Evolutionary conservation across 2,329 filamentous ascomycete genomes (phyloP), one percentile per base, ranked within the genome.

Genomic region (Magnaporthiopsis poae): DNA sequence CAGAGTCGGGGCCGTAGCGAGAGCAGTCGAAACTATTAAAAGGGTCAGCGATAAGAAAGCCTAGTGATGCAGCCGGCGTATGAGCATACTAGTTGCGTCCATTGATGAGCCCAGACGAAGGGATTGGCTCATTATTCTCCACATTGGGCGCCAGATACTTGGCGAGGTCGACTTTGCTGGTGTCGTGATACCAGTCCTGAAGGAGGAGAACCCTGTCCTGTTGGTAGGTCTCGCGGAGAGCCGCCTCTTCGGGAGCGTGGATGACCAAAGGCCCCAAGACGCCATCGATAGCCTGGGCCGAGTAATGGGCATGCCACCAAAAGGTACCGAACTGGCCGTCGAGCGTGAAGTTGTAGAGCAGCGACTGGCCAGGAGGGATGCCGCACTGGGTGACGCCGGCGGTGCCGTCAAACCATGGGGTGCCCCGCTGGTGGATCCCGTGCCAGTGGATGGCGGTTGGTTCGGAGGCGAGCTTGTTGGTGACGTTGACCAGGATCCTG

Each of bases 131-230:
- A 0, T 86, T 84, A 31, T 81, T 81, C 62, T 81, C 80, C 78
- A 84, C 70, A 78, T 87, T 75, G 0, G 80, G 77, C 1, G 74
- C 81, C 60, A 89, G 80, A 68, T 88, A 87, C 25, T 81, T 80
- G 3, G 86, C 72, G 0, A 87, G 76, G 59, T 78, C 60, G 36
- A 65, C 76, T 0, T 76, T 77, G 1, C 80, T 82, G 12, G 79
- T 74, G 63, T 88, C 84, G 70, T 91, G 88, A 67, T 92, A 91
- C 80, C 89, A 89, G 71, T 92, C 89, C 25, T 86, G 87, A n/a
- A 92, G 76, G 69, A 89, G 88, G 25, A 91, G 73, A 0, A 88
- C 79, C 39, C 87, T 77, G 68, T 91, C 89, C 60, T 80, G 82
- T 35, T 77, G 74, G 46, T 84, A 80, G 13, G 69, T 61, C 56